Evolutionary conservation across 495 filamentous ascomycete genomes (phyloP), one percentile per base, ranked within the genome.

Genomic region (Aspergillus carlsbadensis): DNA sequence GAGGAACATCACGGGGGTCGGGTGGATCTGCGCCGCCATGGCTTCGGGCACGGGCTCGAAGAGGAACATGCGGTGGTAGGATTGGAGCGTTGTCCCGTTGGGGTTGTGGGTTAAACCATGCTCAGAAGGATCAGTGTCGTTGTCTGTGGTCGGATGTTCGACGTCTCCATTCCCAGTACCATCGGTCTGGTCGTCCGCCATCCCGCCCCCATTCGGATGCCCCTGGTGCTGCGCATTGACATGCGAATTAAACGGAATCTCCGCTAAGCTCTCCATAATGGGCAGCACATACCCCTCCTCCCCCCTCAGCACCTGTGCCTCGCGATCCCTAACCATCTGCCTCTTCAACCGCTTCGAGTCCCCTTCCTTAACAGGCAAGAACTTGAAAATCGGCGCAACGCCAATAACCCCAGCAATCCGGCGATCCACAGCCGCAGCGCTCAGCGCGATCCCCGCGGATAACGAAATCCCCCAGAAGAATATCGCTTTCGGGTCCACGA

Each of bases 281-380:
- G 47, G 47, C n/a, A 51, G 33, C 6, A 39, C 21, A 22, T 39
- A 37, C 33, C 17, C 17, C 6, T n/a, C n/a, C 10, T 39, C 37
- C 15, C 47, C 47, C 15, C 34, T 10, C 1, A 51, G 10, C 2
- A 60, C 4, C 20, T 61, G 61, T 1, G 65, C 62, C 29, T 64
- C 68, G 0, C 68, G 64, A 55, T 71, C 70, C 51, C 62, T 37
- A 26, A 57, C 57, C 29, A 15, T 40, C 41, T 65, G 62, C 1
- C 54, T 56, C 20, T 68, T 46, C 0, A 70, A 53, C 11, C 47
- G 17, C 1, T 52, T 31, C 13, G 47, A 10, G 15, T 57, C 51
- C 0, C 5, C 33, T 14, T 44, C 33, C 1, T 31, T 46, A 2
- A 43, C 24, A 0, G 21, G 37, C 1, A 46, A 29, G 45, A 51